Percentiles rank a stretch among this genome's conserved stretches.
Conservation (phyloP, 2,329 filamentous ascomycete species). For the Botryotinia globosa region DNA sequence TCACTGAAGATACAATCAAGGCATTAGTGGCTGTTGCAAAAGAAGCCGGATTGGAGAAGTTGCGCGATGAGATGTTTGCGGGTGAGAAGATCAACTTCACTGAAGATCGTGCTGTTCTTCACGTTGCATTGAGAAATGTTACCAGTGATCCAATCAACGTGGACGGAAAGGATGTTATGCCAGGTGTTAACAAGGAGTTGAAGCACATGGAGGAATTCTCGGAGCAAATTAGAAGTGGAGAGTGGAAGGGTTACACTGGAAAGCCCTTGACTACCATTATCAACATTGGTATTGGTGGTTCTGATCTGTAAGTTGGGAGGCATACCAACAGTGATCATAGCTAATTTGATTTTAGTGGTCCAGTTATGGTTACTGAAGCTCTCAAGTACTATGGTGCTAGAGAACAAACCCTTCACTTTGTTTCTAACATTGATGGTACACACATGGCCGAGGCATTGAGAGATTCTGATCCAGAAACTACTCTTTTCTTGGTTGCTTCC, state of each 20-base stretch:
- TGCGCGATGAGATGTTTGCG: slow-evolving; percentile 95
- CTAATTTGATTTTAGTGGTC: slow-evolving; percentile 62
- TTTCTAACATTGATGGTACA: slow-evolving; percentile 99
- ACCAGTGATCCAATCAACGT: slow-evolving; percentile 79
- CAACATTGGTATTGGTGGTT: slow-evolving; percentile 97
- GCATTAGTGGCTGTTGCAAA: slow-evolving; percentile 86
- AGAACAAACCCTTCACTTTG: slow-evolving; percentile 89
- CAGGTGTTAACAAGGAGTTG: slow-evolving; percentile 85
- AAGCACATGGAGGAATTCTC: slow-evolving; percentile 99
- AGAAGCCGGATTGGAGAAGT: slow-evolving; percentile 86
- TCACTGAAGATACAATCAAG: slow-evolving; percentile 86
- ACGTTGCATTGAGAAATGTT: slow-evolving; percentile 89
- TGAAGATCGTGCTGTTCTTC: slow-evolving; percentile 92
- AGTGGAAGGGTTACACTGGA: slow-evolving; percentile 96
- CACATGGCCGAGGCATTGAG: slow-evolving; percentile 93
- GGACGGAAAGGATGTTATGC: slow-evolving; percentile 89
- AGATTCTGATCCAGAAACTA: slow-evolving; percentile 89
- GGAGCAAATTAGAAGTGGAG: slow-evolving; percentile 86
- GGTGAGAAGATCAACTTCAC: slow-evolving; percentile 99
- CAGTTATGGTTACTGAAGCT: slow-evolving; percentile 98
- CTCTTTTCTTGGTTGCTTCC: slow-evolving; percentile 96
- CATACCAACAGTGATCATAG: not conserved
- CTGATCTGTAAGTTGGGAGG: slow-evolving; percentile 74
- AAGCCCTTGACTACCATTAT: slow-evolving; percentile 96
- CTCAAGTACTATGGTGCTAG: slow-evolving; percentile 90